Conservation (phyloP, 306 rosid species). For the Cyclanthera cordifolia region DNA sequence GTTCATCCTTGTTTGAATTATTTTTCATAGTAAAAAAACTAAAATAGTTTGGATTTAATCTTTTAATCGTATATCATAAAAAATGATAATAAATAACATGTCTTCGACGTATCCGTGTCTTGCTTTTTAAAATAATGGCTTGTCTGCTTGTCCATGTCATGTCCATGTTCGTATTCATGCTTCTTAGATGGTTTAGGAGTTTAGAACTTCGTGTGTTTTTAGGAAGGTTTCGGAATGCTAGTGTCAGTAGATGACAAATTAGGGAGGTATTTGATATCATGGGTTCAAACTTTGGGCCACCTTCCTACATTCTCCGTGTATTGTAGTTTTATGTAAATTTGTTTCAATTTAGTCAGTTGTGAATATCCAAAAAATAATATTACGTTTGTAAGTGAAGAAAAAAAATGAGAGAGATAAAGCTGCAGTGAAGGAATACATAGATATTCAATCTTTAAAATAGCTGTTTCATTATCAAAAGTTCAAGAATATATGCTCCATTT, state of each 20-base stretch:
- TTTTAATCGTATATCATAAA: too few relatives aligned
- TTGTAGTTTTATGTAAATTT: background rate
- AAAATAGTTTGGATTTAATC: too few relatives aligned
- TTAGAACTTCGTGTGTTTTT: background rate
- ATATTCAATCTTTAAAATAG: background rate
- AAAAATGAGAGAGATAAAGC: background rate
- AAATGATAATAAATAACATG: too few relatives aligned
- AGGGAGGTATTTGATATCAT: background rate
- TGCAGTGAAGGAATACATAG: background rate
- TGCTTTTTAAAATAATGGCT: too few relatives aligned
- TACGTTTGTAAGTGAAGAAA: background rate
- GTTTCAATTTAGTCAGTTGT: background rate
- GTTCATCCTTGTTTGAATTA: too few relatives aligned
- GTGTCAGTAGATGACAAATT: background rate
- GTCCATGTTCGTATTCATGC: too few relatives aligned
- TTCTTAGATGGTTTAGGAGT: background rate
- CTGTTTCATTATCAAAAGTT: background rate
- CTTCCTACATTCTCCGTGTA: background rate
- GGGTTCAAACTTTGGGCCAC: slow-evolving; percentile 1
- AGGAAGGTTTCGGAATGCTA: background rate
- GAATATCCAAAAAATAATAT: background rate
- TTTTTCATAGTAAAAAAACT: too few relatives aligned
- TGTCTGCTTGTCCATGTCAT: too few relatives aligned
- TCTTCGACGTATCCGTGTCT: too few relatives aligned
- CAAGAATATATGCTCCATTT: background rate